Percentiles rank a stretch among this genome's conserved stretches.
Conservation (phyloP, 306 rosid species). For the peach (Prunus persica) region DNA sequence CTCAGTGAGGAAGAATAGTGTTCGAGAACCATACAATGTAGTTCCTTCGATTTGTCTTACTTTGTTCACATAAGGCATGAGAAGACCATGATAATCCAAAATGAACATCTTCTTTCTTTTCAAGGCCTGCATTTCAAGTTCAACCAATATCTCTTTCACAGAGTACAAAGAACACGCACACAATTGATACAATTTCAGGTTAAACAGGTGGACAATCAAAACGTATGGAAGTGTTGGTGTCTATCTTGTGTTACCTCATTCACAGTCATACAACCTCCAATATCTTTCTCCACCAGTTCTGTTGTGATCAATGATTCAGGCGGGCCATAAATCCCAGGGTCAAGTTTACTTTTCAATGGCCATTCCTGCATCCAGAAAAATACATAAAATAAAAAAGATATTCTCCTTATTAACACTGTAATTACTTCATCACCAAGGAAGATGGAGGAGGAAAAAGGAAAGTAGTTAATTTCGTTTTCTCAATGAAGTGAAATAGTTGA, state of each 20-base stretch:
- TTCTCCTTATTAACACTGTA: neutral
- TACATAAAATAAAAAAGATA: neutral
- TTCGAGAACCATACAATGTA: constrained; percentile 36
- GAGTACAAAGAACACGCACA: no score
- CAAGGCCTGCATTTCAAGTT: constrained; percentile 28
- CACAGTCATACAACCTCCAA: constrained; percentile 31
- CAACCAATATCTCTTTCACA: neutral
- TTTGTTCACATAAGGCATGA: constrained; percentile 32
- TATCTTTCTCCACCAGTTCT: constrained; percentile 24
- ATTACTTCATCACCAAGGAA: neutral
- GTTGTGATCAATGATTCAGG: constrained; percentile 37
- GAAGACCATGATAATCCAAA: constrained; percentile 32
- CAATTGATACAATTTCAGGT: no score
- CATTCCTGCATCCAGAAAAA: constrained; percentile 27
- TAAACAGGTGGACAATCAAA: no score
- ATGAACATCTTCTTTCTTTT: constrained; percentile 26
- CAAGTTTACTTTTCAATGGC: constrained; percentile 43
- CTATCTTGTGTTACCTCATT: constrained; percentile 21
- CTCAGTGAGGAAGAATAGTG: constrained; percentile 34
- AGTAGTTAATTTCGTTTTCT: neutral
- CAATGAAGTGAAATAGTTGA: neutral
- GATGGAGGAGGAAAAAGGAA: neutral
- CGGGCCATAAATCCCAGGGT: constrained; percentile 35
- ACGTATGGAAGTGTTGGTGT: no score
- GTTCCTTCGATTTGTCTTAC: constrained; percentile 31